These are phyloP conservation scores for Zanthoxylum bungeanum DNA, from an alignment of 345 rosid species.

Conservation along the genomic window DNA sequence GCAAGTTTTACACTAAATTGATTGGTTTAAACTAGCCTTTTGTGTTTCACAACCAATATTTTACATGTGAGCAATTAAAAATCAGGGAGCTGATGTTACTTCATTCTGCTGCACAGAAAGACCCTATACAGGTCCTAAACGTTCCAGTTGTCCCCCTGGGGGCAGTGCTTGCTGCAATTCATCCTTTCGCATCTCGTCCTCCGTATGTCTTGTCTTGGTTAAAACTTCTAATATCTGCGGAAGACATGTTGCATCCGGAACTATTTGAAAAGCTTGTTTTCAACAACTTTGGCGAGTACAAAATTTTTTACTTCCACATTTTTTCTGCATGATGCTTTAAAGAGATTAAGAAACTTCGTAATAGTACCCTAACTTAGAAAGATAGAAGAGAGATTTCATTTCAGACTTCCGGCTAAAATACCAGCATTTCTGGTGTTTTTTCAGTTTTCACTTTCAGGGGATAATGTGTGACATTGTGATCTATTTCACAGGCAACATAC, in stretches of 20 bases:
- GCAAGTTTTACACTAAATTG: slow-evolving; percentile 40
- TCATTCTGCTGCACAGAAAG: slow-evolving; percentile 40
- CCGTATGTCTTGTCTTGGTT: slow-evolving; percentile 66
- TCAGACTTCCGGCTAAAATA: neutral
- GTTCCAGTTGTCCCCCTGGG: slow-evolving; percentile 68
- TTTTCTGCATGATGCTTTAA: neutral
- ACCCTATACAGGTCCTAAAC: slow-evolving; percentile 59
- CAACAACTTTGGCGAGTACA: slow-evolving; percentile 58
- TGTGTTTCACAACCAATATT: neutral
- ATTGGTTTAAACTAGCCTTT: neutral
- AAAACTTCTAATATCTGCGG: slow-evolving; percentile 55
- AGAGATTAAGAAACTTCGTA: neutral
- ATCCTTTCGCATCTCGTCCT: slow-evolving; percentile 63
- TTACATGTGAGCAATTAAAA: neutral
- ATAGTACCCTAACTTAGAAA: neutral
- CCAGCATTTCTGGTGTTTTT: neutral
- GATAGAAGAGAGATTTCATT: neutral
- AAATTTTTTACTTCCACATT: neutral
- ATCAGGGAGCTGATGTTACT: slow-evolving; percentile 9
- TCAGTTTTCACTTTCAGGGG: neutral
- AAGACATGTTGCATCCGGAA: slow-evolving; percentile 66
- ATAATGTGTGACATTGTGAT: slow-evolving; percentile 3
- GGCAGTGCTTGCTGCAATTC: slow-evolving; percentile 47
- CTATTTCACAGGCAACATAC: slow-evolving; percentile 56
- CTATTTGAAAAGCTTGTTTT: slow-evolving; percentile 64